Evolutionary conservation across 345 rosid genomes (phyloP).

Genomic region (Salix brachista): DNA sequence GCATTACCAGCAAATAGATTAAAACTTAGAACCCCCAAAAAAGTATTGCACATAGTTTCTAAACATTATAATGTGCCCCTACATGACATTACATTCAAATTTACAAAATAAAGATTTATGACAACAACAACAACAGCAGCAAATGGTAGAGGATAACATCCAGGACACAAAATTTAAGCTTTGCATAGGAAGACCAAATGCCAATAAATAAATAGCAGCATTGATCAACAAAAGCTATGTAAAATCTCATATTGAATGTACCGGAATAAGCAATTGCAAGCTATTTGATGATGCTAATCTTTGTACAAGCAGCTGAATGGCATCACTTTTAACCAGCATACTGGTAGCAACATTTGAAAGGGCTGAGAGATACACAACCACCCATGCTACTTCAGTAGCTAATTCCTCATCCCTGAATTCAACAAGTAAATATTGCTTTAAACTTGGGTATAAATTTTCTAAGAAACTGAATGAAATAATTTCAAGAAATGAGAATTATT

Average conservation of each 20-base stretch:
- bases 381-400: constrained; percentile 95
- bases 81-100: background rate
- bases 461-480: background rate
- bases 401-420: constrained; percentile 79
- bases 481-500: background rate
- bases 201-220: background rate
- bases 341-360: constrained; percentile 76
- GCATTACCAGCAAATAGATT: too few species aligned
- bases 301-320: constrained; percentile 67
- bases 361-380: constrained; percentile 92
- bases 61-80: background rate
- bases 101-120: constrained; percentile 4
- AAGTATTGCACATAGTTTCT: background rate
- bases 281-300: constrained; percentile 71
- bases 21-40: too few species aligned
- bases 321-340: constrained; percentile 67
- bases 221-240: background rate
- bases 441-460: background rate
- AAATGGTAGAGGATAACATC: background rate
- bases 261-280: constrained; percentile 92
- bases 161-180: background rate
- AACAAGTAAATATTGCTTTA: constrained; percentile 8
- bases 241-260: constrained; percentile 24
- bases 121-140: background rate
- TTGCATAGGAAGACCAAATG: background rate